Evolutionary conservation across 805 yeast genomes (phyloP).

Genomic region (Debaryomyces prosopidis): DNA sequence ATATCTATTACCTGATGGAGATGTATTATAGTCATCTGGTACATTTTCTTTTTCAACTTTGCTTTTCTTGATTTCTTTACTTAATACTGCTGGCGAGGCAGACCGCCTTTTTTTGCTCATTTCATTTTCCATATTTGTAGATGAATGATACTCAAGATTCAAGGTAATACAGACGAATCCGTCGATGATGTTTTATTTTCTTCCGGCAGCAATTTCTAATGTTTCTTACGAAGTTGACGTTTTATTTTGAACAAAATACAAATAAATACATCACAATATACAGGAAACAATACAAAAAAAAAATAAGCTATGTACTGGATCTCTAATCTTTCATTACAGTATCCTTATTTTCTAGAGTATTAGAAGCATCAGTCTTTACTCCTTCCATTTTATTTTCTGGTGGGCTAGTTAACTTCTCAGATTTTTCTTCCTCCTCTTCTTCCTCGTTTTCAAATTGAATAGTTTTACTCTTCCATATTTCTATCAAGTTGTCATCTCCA

Average conservation of each 20-base stretch:
- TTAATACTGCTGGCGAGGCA: conserved; percentile 5
- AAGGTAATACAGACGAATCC: background rate
- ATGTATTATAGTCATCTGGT: background rate
- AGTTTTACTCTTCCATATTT: conserved; percentile 72
- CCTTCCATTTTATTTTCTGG: background rate
- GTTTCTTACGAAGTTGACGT: background rate
- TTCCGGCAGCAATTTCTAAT: background rate
- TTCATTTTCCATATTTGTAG: conserved; percentile 1
- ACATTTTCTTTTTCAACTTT: background rate
- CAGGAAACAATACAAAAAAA: background rate
- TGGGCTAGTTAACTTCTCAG: conserved; percentile 3
- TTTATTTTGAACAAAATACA: background rate
- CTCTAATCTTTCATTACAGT: background rate
- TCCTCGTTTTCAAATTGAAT: conserved; percentile 39
- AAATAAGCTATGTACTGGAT: background rate
- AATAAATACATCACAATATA: background rate
- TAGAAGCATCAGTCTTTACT: background rate
- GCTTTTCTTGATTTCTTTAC: background rate
- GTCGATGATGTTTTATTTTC: background rate
- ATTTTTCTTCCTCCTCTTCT: conserved; percentile 7
- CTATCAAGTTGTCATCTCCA: conserved; percentile 74
- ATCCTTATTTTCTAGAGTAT: background rate
- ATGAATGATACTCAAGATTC: background rate
- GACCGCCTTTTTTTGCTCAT: conserved; percentile 3
- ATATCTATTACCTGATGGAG: background rate